These are phyloP conservation scores for Chlamydomonas asymmetrica DNA, from an alignment of 139 green algal species.

Conservation along the genomic window DNA sequence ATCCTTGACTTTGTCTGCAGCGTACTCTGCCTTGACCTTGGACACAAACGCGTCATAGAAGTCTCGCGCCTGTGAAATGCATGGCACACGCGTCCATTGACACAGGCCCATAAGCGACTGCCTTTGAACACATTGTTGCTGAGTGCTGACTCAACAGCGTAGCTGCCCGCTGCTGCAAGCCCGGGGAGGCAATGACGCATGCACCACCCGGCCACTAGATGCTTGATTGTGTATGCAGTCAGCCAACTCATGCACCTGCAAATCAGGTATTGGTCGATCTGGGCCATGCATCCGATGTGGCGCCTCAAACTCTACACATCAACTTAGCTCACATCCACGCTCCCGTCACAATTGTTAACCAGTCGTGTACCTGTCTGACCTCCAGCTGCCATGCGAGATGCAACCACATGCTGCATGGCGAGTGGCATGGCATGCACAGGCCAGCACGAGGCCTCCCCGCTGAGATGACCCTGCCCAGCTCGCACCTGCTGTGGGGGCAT, in stretches of 20 bases:
- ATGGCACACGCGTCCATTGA: no score
- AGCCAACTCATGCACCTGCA: neutral
- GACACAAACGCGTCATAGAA: constrained; percentile 35
- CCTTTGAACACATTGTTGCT: neutral
- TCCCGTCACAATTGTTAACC: neutral
- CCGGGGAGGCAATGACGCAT: neutral
- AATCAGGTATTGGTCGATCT: neutral
- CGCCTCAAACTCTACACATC: no score
- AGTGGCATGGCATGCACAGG: neutral
- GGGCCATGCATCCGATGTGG: no score
- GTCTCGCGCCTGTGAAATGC: constrained; percentile 12
- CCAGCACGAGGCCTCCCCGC: neutral
- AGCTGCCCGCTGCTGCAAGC: neutral
- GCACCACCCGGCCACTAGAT: neutral
- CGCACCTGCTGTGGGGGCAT: constrained; percentile 24
- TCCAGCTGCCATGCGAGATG: neutral
- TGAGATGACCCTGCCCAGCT: neutral
- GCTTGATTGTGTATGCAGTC: neutral
- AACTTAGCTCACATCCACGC: neutral
- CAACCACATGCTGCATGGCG: neutral
- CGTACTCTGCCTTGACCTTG: constrained; percentile 27
- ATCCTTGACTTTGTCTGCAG: constrained; percentile 39
- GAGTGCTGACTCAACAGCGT: neutral
- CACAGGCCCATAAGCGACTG: no score
- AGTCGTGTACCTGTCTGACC: neutral